Evolutionary conservation across 2,329 filamentous ascomycete genomes (phyloP).

Genomic region (Pyricularia pennisetigena): DNA sequence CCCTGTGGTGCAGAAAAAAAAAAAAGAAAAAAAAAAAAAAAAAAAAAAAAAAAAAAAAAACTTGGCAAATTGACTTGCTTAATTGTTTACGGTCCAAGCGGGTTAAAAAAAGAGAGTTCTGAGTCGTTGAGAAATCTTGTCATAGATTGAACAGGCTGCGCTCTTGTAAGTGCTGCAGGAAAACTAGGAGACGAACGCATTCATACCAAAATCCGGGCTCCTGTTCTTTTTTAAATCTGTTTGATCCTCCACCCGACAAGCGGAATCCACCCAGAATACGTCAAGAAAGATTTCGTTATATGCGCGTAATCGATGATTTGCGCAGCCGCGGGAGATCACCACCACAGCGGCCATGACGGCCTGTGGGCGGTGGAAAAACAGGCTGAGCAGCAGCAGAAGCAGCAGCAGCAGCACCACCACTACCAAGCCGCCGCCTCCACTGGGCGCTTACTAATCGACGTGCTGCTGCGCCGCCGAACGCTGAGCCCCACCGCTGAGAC

Average conservation of each 20-base stretch:
- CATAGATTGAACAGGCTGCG: background rate
- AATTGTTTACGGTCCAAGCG: background rate
- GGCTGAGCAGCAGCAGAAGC: no score
- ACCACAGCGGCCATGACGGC: background rate
- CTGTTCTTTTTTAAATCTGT: background rate
- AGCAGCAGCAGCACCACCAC: background rate
- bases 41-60: background rate
- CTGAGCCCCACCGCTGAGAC: background rate
- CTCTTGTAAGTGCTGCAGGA: background rate
- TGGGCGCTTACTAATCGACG: slow-evolving; percentile 3
- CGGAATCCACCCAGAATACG: background rate
- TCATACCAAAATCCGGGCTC: background rate
- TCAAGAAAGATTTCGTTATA: background rate
- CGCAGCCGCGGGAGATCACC: background rate
- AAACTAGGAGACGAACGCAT: background rate
- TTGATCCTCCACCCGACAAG: background rate
- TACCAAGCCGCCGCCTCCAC: background rate
- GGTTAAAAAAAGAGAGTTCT: background rate
- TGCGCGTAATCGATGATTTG: background rate
- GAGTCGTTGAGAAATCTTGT: background rate
- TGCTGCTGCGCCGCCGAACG: background rate
- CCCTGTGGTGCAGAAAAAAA: background rate
- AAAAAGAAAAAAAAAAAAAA: background rate
- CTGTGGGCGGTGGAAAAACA: background rate
- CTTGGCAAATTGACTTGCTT: background rate